These are phyloP conservation scores for Ulmus americana DNA, from an alignment of 331 rosid species.

Conservation along the genomic window DNA sequence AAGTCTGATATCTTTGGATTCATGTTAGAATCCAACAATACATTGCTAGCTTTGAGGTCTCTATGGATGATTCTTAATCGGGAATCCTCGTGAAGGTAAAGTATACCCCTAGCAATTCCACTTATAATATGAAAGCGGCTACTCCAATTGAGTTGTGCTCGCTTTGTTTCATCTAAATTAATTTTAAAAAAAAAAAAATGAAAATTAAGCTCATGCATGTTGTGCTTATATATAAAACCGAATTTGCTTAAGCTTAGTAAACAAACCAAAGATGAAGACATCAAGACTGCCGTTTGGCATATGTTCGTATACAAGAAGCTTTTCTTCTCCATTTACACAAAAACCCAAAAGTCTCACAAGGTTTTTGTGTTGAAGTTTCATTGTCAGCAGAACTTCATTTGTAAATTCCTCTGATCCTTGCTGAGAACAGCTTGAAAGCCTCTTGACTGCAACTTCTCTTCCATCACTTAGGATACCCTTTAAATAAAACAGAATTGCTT, in stretches of 20 bases:
- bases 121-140: background rate
- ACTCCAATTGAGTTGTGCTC: constrained; percentile 3
- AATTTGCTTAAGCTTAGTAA: background rate
- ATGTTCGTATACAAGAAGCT: constrained; percentile 7
- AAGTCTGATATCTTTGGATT: constrained; percentile 11
- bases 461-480: constrained; percentile 7
- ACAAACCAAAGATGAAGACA: constrained; percentile 9
- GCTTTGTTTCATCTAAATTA: background rate
- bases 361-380: constrained; percentile 14
- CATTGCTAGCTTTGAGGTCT: constrained; percentile 13
- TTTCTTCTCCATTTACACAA: constrained; percentile 2
- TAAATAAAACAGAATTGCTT: too few relatives aligned
- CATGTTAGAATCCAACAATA: constrained; percentile 13
- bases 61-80: constrained; percentile 5
- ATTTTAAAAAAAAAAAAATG: background rate
- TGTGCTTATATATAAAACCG: background rate
- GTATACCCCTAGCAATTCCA: constrained; percentile 13
- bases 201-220: background rate
- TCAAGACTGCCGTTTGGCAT: constrained; percentile 17
- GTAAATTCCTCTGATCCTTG: constrained; percentile 14
- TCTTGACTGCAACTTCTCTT: constrained; percentile 14
- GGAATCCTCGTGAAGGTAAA: constrained; percentile 14
- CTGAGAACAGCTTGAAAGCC: constrained; percentile 11
- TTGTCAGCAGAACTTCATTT: constrained; percentile 13
- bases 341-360: constrained; percentile 15